Base-by-base conservation (phyloP, 768 basidiomycete species). In the Agrocybe praecox region DNA sequence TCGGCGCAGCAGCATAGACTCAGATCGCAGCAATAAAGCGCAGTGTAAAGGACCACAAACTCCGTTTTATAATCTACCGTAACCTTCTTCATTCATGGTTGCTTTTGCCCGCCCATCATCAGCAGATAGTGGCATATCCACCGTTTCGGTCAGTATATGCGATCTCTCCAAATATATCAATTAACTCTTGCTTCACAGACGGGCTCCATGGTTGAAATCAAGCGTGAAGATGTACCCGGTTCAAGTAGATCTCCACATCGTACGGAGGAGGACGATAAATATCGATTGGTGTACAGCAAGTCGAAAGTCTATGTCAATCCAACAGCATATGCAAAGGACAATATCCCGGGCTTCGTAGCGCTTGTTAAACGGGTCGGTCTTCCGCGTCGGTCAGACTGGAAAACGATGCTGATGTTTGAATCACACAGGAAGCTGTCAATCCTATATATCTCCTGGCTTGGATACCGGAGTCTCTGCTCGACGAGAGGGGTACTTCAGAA, bases 271-370 rank as follows among this genome's bases (percentile, higher is more conserved):
- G 86, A 88, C 62, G 86, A 86, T 63, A 86, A 83, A 69, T 84
- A 85, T 68, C 80, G 90, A 45, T 78, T 98, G 47, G 70, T 98
- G 14, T 97, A 94, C 65, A 89, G 87, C 71, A 97, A 96, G 70
- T 92, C 90, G 42, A 96, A 95, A 70, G 96, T 98, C 45, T 95
- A 96, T 68, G 87, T 99, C 44, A 93, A 98, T 63, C 97, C 97
- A 0, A 96, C 95, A 2, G 86, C 90, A 2, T 96, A 94, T 69
- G 80, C 90, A 2, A 82, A 90, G 65, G 97, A 98, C 72, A 96
- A 98, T 71, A 92, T 98, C 33, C 86, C 93, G 2, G 97, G 97
- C 1, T 98, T 96, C 69, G 87, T 95, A 7, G 88, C 90, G 15
- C 80, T 99, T 55, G 95, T 98, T 18, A 93, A 94, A 76, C 83